A percentile compares a stretch with the other conserved stretches of the same genome.
Evolutionary conservation across 306 rosid species (phyloP).

Genomic region (Prunus davidiana): DNA sequence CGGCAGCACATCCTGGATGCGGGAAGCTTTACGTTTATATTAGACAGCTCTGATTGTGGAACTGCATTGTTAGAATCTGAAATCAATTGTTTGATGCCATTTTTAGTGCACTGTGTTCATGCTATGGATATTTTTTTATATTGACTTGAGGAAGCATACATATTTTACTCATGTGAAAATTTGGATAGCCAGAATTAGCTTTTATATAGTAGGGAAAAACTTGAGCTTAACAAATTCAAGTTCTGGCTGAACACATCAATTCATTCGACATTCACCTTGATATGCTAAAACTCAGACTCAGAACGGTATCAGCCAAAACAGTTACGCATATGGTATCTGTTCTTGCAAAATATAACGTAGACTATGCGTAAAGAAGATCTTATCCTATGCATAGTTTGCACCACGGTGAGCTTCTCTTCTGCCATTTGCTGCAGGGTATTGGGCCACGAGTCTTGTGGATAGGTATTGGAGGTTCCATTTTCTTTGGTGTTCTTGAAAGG

Average conservation of each 20-base stretch:
- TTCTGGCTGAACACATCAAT: neutral
- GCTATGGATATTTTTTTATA: neutral
- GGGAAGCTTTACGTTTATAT: too few species aligned
- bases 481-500: constrained; percentile 72
- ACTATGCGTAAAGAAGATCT: neutral
- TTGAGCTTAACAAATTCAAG: too few species aligned
- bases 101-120: too few species aligned
- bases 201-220: too few species aligned
- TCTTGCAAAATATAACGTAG: neutral
- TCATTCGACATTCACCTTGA: neutral
- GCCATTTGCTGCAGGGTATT: constrained; percentile 46
- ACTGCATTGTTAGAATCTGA: too few species aligned
- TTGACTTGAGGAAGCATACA: neutral
- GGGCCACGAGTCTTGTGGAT: constrained; percentile 82
- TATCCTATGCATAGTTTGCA: neutral
- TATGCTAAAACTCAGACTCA: neutral
- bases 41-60: too few species aligned
- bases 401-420: neutral
- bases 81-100: too few species aligned
- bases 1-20: too few species aligned
- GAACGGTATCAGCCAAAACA: neutral
- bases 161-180: neutral
- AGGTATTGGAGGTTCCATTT: constrained; percentile 81
- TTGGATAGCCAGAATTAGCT: neutral
- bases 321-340: neutral